phyloP scores from a whole-genome alignment of 2,329 filamentous ascomycete genomes.

The Aspergillus tanneri region DNA sequence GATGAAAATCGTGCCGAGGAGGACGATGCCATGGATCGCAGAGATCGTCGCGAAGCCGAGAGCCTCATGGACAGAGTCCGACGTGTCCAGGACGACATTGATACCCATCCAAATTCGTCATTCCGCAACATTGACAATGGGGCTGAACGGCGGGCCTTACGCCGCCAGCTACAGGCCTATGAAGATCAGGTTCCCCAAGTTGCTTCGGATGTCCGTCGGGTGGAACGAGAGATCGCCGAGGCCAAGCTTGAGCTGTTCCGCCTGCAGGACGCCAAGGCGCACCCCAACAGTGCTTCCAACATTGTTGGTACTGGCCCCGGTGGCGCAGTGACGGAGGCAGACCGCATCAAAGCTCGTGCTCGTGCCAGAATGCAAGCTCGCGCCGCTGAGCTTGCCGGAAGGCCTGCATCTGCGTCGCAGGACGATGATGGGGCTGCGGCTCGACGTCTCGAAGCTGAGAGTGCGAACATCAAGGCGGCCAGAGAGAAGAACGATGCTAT shows the following conservation, averaged over 20 bases:
- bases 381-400: constrained; percentile 86
- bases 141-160: constrained; percentile 80
- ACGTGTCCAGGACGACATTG: constrained; percentile 90
- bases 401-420: constrained; percentile 65
- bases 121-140: constrained; percentile 74
- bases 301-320: constrained; percentile 93
- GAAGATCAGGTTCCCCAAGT: constrained; percentile 89
- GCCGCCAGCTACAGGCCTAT: constrained; percentile 82
- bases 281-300: constrained; percentile 74
- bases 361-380: constrained; percentile 99
- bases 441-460: constrained; percentile 86
- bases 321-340: constrained; percentile 84
- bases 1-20: constrained; percentile 88
- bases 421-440: constrained; percentile 76
- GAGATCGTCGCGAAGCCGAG: constrained; percentile 87
- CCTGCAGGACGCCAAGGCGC: constrained; percentile 85
- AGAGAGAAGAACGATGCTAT: constrained; percentile 94
- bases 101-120: constrained; percentile 77
- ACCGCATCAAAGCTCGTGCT: constrained; percentile 89
- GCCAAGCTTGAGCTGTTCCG: constrained; percentile 90
- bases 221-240: constrained; percentile 90
- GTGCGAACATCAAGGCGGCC: constrained; percentile 73
- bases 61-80: constrained; percentile 91
- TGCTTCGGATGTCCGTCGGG: constrained; percentile 85
- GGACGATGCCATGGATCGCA: constrained; percentile 85